Percentiles rank a stretch among this genome's conserved stretches.
Conservation (phyloP, 106 monocot genomes). For the Platanthera guangdongensis region DNA sequence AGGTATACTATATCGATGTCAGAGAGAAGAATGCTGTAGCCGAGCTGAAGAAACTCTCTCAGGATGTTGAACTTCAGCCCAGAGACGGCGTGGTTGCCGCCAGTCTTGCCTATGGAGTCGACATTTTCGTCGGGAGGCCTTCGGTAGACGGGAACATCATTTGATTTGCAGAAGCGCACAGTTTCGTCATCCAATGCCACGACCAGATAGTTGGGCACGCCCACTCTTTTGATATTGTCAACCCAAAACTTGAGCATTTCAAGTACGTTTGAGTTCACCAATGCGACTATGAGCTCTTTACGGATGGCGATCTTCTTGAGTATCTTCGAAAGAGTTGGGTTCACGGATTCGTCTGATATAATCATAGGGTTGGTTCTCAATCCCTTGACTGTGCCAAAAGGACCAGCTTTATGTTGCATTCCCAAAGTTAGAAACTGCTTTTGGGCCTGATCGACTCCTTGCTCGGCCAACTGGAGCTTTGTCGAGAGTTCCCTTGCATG, state of each 20-base stretch:
- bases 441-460: conserved; percentile 55
- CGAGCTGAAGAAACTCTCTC: conserved; percentile 90
- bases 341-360: conserved; percentile 70
- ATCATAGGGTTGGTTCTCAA: conserved; percentile 67
- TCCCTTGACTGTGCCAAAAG: conserved; percentile 72
- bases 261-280: conserved; percentile 82
- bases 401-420: conserved; percentile 50
- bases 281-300: conserved; percentile 68
- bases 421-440: conserved; percentile 36
- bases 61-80: conserved; percentile 81
- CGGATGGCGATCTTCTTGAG: conserved; percentile 55
- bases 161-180: conserved; percentile 64
- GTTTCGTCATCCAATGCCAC: conserved; percentile 77
- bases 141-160: conserved; percentile 74
- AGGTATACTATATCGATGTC: conserved; percentile 94
- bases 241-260: conserved; percentile 77
- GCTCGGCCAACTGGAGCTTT: conserved; percentile 57
- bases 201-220: conserved; percentile 73
- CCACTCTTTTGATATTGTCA: conserved; percentile 65
- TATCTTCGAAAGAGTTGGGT: conserved; percentile 63
- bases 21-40: conserved; percentile 88
- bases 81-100: conserved; percentile 87
- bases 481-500: conserved; percentile 43
- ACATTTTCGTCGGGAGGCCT: conserved; percentile 58
- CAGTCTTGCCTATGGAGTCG: conserved; percentile 59